Conservation (phyloP, 345 rosid species). For the Heritiera fomes region DNA sequence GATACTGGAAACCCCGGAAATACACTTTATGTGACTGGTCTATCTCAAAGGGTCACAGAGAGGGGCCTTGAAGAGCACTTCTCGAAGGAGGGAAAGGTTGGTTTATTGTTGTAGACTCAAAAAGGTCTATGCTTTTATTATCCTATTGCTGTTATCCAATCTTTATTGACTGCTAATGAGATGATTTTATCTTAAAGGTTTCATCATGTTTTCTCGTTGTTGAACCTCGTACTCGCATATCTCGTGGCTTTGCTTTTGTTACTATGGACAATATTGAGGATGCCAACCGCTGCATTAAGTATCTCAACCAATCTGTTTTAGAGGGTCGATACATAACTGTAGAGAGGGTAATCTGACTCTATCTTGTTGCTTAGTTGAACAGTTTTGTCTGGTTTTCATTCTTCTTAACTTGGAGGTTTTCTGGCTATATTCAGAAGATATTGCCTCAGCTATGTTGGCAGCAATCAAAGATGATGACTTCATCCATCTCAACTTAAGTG, state of each 20-base stretch:
- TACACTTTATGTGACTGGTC: conserved; percentile 92
- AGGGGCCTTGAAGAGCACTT: conserved; percentile 92
- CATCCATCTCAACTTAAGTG: conserved; percentile 81
- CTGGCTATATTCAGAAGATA: conserved; percentile 89
- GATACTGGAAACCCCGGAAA: conserved; percentile 65
- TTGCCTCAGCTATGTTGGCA: conserved; percentile 97
- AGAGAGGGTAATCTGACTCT: conserved; percentile 71
- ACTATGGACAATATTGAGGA: conserved; percentile 77
- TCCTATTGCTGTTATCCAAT: neutral
- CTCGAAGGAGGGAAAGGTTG: conserved; percentile 97
- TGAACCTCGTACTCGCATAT: conserved; percentile 91
- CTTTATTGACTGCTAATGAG: neutral
- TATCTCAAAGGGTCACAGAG: conserved; percentile 89
- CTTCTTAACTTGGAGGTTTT: conserved; percentile 85
- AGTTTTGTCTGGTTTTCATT: conserved; percentile 39
- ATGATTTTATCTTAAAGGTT: conserved; percentile 52
- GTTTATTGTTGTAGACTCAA: neutral
- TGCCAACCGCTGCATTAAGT: conserved; percentile 87
- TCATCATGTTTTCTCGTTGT: conserved; percentile 87
- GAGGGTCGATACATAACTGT: conserved; percentile 97
- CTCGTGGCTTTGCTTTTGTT: conserved; percentile 97
- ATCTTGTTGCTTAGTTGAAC: conserved; percentile 18
- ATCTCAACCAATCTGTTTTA: conserved; percentile 93
- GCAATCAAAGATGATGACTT: conserved; percentile 94
- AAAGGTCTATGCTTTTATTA: too few relatives aligned